phyloP scores from a whole-genome alignment of 176 grass and related monocot genomes.

The Bothriochloa decipiens region DNA sequence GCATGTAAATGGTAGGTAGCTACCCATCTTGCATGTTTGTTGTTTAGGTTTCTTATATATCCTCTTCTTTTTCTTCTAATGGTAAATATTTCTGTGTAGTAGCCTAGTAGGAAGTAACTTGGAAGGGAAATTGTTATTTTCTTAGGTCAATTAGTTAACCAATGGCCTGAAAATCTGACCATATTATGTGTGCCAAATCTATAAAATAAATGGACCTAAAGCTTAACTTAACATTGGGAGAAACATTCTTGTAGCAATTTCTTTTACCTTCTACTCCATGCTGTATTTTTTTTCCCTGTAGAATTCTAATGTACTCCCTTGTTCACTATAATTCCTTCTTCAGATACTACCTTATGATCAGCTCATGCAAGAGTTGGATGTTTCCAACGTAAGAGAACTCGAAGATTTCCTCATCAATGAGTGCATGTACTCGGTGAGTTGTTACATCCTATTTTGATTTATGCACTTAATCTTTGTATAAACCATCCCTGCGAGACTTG shows the following conservation, averaged over 20 bases:
- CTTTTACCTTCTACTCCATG: not conserved
- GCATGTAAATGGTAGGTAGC: constrained; percentile 25
- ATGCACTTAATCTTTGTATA: not conserved
- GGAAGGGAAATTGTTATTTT: not conserved
- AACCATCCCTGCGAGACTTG: not conserved
- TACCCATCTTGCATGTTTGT: constrained; percentile 2
- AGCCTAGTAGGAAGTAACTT: not conserved
- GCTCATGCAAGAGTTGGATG: constrained; percentile 96
- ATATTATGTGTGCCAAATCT: constrained; percentile 1
- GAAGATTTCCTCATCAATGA: constrained; percentile 99
- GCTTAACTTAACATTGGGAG: constrained; percentile 7
- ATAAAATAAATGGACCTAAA: not conserved
- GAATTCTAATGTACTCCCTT: not conserved
- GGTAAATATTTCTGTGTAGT: constrained; percentile 15
- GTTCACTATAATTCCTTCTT: constrained; percentile 28
- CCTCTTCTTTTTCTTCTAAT: not conserved
- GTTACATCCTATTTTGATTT: constrained; percentile 24
- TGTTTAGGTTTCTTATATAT: constrained; percentile 2
- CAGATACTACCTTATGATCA: constrained; percentile 95
- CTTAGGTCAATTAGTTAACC: constrained; percentile 6
- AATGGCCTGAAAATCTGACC: not conserved
- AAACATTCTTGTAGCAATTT: not conserved
- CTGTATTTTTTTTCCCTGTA: not conserved
- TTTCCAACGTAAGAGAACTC: constrained; percentile 95
- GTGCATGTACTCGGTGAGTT: constrained; percentile 99